A percentile compares a stretch with the other conserved stretches of the same genome.
Evolutionary conservation across 2,329 filamentous ascomycete species (phyloP).

Genomic region (Trichoderma atrobrunneum): DNA sequence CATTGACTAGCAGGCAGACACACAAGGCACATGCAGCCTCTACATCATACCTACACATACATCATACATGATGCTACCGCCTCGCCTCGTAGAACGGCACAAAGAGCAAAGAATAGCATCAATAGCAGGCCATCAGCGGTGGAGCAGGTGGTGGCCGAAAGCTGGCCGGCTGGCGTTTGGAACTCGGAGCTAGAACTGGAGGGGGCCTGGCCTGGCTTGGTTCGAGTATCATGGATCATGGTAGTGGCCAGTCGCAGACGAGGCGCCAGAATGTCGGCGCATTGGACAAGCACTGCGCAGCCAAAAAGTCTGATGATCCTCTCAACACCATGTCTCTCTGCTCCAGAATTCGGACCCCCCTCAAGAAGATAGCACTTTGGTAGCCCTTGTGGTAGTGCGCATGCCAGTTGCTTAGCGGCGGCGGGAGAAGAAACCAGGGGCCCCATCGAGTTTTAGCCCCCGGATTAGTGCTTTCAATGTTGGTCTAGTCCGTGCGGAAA

Average conservation of each 20-base stretch:
- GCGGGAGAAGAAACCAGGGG: slow-evolving; percentile 3
- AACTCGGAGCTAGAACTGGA: background rate
- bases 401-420: slow-evolving; percentile 1
- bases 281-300: background rate
- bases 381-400: background rate
- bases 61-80: background rate
- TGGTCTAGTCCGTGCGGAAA: background rate
- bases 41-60: background rate
- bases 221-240: background rate
- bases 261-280: background rate
- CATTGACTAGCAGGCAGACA: background rate
- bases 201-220: background rate
- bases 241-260: background rate
- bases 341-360: no score
- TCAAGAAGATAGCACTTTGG: no score
- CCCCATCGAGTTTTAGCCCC: background rate
- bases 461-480: background rate
- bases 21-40: background rate
- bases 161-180: background rate
- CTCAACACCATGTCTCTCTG: background rate
- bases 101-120: background rate
- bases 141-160: background rate
- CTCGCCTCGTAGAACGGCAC: background rate
- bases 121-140: background rate
- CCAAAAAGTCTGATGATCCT: slow-evolving; percentile 1